phyloP scores from a whole-genome alignment of 2,329 filamentous ascomycete species.

The Xylogone sp. region DNA sequence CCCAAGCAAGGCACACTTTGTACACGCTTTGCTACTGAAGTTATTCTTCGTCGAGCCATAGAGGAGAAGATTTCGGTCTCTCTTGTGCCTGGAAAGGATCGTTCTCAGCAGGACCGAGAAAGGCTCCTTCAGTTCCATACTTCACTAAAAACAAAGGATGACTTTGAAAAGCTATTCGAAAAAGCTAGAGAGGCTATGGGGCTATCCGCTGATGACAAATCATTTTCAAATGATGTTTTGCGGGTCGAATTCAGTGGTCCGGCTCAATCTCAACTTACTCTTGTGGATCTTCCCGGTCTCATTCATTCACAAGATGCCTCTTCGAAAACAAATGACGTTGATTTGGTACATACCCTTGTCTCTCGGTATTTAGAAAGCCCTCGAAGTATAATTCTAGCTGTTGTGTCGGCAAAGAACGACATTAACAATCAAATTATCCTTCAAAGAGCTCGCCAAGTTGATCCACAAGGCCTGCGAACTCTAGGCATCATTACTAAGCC shows the following conservation, averaged over 20 bases:
- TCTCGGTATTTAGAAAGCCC: slow-evolving; percentile 48
- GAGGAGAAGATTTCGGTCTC: slow-evolving; percentile 6
- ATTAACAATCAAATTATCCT: slow-evolving; percentile 34
- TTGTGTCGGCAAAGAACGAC: slow-evolving; percentile 34
- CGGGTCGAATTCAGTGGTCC: slow-evolving; percentile 16
- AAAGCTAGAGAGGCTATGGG: slow-evolving; percentile 14
- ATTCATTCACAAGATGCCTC: slow-evolving; percentile 42
- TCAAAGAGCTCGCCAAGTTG: slow-evolving; percentile 24
- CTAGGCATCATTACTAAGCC: slow-evolving; percentile 41
- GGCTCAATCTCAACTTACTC: slow-evolving; percentile 46
- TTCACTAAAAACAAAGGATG: slow-evolving; percentile 10
- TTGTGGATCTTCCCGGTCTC: slow-evolving; percentile 57
- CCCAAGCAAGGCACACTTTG: slow-evolving; percentile 35
- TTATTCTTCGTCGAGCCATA: slow-evolving; percentile 28
- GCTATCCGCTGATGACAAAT: slow-evolving; percentile 16
- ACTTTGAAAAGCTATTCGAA: slow-evolving; percentile 15
- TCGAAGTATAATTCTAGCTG: slow-evolving; percentile 48
- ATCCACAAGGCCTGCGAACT: slow-evolving; percentile 24
- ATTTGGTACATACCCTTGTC: slow-evolving; percentile 43
- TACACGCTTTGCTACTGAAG: slow-evolving; percentile 41
- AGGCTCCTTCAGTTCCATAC: slow-evolving; percentile 10
- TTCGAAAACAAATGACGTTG: slow-evolving; percentile 33
- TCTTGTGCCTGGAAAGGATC: slow-evolving; percentile 11
- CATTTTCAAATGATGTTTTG: slow-evolving; percentile 16
- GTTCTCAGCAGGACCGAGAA: slow-evolving; percentile 6